These are phyloP conservation scores for Cladosporium sp. DNA, from an alignment of 2,329 filamentous ascomycete genomes.

Conservation along the genomic window DNA sequence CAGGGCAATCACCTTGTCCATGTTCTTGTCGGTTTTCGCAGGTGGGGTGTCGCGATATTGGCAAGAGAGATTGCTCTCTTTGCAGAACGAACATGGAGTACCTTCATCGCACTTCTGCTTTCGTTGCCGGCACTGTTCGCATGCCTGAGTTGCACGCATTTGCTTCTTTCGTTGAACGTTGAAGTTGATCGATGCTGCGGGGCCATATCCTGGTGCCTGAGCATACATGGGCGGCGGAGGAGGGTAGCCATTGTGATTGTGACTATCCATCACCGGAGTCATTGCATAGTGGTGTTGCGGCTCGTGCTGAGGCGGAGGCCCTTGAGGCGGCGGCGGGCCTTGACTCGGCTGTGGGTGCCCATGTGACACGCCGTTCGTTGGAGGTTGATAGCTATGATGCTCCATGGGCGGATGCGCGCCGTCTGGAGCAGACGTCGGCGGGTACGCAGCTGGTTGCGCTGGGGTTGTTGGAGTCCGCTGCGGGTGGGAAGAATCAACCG, in stretches of 20 bases:
- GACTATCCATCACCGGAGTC: constrained; percentile 33
- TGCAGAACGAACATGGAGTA: constrained; percentile 79
- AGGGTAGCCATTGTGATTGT: constrained; percentile 31
- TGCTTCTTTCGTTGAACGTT: constrained; percentile 35
- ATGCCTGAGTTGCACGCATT: constrained; percentile 64
- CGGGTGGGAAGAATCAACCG: constrained; percentile 35
- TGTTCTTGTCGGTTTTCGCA: constrained; percentile 64
- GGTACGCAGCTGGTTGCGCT: constrained; percentile 29
- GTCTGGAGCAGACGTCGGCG: constrained; percentile 27
- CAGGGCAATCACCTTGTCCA: constrained; percentile 47
- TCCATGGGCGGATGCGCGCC: constrained; percentile 31
- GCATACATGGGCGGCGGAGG: constrained; percentile 31
- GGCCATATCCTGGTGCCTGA: constrained; percentile 27
- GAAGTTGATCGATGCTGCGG: constrained; percentile 28
- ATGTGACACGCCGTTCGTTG: constrained; percentile 30
- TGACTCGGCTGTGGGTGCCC: constrained; percentile 12
- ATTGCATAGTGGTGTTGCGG: constrained; percentile 31
- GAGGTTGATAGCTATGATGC: constrained; percentile 33
- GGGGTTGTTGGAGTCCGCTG: constrained; percentile 38
- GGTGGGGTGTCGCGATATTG: constrained; percentile 88
- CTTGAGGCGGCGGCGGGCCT: constrained; percentile 15
- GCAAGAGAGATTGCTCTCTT: constrained; percentile 80
- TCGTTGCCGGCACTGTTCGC: constrained; percentile 81
- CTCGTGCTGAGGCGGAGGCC: constrained; percentile 21
- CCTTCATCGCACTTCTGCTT: constrained; percentile 93